Evolutionary conservation across 139 green algal genomes (phyloP).

Genomic region (Chlamydomonas schloesseri): DNA sequence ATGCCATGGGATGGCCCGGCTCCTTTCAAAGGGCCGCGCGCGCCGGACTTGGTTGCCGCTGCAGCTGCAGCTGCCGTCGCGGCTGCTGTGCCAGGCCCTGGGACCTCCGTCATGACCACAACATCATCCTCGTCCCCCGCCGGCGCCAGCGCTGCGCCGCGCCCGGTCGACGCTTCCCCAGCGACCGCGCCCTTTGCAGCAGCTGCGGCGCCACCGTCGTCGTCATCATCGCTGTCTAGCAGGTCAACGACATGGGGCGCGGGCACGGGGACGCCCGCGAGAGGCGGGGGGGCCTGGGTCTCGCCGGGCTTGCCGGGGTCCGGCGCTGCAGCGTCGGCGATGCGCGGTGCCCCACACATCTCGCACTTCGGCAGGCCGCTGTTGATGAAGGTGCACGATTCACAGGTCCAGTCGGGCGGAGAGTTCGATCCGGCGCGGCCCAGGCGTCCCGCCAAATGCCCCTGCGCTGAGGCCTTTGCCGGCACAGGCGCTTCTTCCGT

Average conservation of each 20-base stretch:
- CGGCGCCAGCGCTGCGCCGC: neutral
- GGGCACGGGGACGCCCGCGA: no score
- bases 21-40: no score
- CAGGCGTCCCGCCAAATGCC: neutral
- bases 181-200: neutral
- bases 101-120: neutral
- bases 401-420: neutral
- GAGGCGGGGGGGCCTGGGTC: no score
- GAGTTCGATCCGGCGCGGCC: neutral
- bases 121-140: neutral
- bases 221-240: neutral
- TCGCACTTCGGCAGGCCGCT: neutral
- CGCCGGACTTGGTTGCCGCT: neutral
- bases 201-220: neutral
- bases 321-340: neutral
- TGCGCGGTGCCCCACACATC: neutral
- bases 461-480: neutral
- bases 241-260: neutral
- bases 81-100: neutral
- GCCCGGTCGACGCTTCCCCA: neutral
- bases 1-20: neutral
- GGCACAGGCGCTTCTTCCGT: neutral
- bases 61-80: neutral
- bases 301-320: neutral
- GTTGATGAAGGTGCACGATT: slow-evolving; percentile 22